These are phyloP conservation scores for Moelleriella libera DNA, from an alignment of 2,329 filamentous ascomycete genomes.

Conservation along the genomic window DNA sequence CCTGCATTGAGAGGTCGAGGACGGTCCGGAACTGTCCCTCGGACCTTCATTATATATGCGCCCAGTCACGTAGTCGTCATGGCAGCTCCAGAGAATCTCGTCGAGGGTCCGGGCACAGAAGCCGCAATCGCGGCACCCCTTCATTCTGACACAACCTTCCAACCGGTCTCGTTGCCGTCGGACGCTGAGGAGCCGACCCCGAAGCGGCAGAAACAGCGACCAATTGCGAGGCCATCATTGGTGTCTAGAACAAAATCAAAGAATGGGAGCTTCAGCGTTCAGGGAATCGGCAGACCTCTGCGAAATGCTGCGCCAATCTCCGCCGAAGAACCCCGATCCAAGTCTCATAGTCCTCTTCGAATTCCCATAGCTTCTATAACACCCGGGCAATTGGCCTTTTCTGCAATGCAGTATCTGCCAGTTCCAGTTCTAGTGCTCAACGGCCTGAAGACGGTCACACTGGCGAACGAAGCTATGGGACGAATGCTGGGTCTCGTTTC, in stretches of 20 bases:
- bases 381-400: conserved; percentile 44
- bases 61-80: conserved; percentile 3
- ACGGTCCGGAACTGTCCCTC: conserved; percentile 1
- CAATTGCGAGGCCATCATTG: not conserved
- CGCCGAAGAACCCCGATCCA: conserved; percentile 13
- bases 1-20: not conserved
- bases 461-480: conserved; percentile 67
- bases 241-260: not conserved
- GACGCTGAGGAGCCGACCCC: not conserved
- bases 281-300: conserved; percentile 18
- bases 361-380: conserved; percentile 32
- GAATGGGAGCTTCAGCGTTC: conserved; percentile 12
- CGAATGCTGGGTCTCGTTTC: conserved; percentile 42
- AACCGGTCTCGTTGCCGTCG: not conserved
- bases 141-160: not conserved
- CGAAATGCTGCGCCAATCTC: conserved; percentile 13
- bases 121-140: not conserved
- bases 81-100: not conserved
- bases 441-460: conserved; percentile 51
- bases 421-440: conserved; percentile 58
- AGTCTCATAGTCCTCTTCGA: conserved; percentile 22
- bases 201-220: not conserved
- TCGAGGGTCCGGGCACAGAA: not conserved
- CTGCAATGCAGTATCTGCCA: conserved; percentile 60
- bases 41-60: conserved; percentile 7